Evolutionary conservation across 306 rosid species (phyloP), one percentile per base, ranked within the genome.

Genomic region (Sophora flavescens): DNA sequence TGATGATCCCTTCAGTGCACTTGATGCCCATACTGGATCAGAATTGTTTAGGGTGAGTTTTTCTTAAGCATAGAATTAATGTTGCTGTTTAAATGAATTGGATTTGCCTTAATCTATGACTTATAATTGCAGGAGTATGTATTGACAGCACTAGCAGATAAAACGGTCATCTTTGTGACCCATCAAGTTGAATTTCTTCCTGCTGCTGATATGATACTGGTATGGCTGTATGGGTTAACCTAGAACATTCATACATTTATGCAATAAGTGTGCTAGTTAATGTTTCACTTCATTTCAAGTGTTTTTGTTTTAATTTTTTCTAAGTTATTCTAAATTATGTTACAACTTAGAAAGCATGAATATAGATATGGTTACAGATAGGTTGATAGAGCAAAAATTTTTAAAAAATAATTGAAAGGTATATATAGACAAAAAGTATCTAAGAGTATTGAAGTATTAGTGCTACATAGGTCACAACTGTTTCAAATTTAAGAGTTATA

Each of bases 101-200:
- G 5, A 60, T 45, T 44, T 81, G 70, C 48, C 80, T 74, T 72
- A 80, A 62, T 83, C 62, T 64, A 62, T 70, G 33, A 68, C 78
- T 8, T 78, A 78, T 63, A 42, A 79, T 15, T 90, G 89, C 91
- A 90, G 96, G 96, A 90, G 54, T 90, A 83, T 85, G 87, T 90
- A 73, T 74, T 88, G 90, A 88, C 91, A 70, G 93, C 96, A 22
- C 81, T 87, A 58, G 91, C 86, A 63, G 83, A 87, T 78, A 93
- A 91, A 74, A 93, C 98, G 57, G 93, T 93, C 42, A 62, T 93
- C 79, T 91, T 91, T 22, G 96, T 93, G 72, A 93, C 98, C 56
- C 96, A 93, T 89, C 98, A 93, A 89, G 96, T 93, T 18, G 96
- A 93, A 71, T 89, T 93, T 84, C 91, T 93, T 35, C 96, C 96